Evolutionary conservation across 495 filamentous ascomycete genomes (phyloP), one percentile per base, ranked within the genome.

Genomic region (Neurospora sp.): DNA sequence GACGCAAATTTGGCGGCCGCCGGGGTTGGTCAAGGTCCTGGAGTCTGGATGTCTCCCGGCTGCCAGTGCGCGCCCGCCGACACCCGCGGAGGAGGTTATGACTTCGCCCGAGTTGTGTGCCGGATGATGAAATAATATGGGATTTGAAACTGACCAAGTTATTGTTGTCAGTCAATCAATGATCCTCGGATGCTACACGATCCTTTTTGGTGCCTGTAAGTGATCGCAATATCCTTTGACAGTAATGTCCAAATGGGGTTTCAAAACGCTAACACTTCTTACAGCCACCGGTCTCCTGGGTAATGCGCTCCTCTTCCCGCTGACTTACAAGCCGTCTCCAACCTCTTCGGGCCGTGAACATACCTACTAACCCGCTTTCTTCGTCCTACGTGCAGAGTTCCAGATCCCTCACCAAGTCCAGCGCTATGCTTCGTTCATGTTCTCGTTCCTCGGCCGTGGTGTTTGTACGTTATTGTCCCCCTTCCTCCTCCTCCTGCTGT

Each of bases 361-460:
- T 37, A 37, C 35, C 35, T 37, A 37, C 35, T 37, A 37, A 37
- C 35, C 35, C 35, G 35, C 35, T 37, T 37, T 37, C 35, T 37
- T 37, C 35, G 35, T 37, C 35, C 35, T 37, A 37, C 35, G 35
- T 37, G 0, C 35, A 37, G 96, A 99, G 83, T 96, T 97, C 83
- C 94, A 97, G 83, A 94, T 97, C 75, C 96, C 96, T 5, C 93
- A 94, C 41, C 94, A 97, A 80, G 86, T 97, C 44, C 91, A 93
- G 73, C 89, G 92, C 80, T 98, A 98, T 87, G 96, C 94, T 20
- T 94, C 92, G 35, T 99, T 99, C 89, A 90, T 98, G 79, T 98
- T 98, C 87, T 94, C 91, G 66, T 98, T 99, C 88, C 80, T 98
- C 76, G 96, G 96, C 70, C 94, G 96, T 77, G 96, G 96, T 81